phyloP scores from a whole-genome alignment of 305 asterid species.

The Solanum chacoense region DNA sequence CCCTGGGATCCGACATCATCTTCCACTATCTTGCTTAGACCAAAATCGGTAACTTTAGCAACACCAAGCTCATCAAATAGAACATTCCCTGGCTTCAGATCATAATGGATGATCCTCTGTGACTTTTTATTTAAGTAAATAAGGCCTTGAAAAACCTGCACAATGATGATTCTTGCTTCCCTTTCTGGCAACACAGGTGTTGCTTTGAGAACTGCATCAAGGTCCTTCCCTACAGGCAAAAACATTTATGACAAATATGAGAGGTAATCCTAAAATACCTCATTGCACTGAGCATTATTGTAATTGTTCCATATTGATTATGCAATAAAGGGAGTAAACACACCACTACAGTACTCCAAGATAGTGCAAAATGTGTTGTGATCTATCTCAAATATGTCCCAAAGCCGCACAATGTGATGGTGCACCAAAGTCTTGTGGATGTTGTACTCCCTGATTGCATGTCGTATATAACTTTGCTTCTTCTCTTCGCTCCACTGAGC shows the following conservation, averaged over 20 bases:
- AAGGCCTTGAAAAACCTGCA: conserved; percentile 95
- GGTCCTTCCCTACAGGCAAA: conserved; percentile 74
- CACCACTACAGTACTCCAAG: conserved; percentile 95
- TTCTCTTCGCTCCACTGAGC: conserved; percentile 99
- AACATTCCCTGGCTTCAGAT: conserved; percentile 98
- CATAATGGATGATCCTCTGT: conserved; percentile 91
- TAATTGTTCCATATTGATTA: not conserved
- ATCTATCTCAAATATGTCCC: conserved; percentile 98
- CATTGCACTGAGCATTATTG: not conserved
- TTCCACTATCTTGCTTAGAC: conserved; percentile 98
- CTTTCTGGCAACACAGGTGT: conserved; percentile 80
- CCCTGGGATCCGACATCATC: conserved; percentile 97
- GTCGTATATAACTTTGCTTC: conserved; percentile 93
- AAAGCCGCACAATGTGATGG: conserved; percentile 88
- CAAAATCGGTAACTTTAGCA: conserved; percentile 96
- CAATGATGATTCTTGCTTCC: conserved; percentile 79
- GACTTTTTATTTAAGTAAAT: conserved; percentile 86
- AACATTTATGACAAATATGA: not conserved
- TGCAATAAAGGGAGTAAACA: conserved; percentile 8
- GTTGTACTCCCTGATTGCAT: conserved; percentile 98
- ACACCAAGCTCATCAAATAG: conserved; percentile 77
- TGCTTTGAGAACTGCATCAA: conserved; percentile 89
- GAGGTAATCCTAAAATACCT: not conserved
- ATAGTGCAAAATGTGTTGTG: conserved; percentile 93
- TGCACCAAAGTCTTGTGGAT: conserved; percentile 91